A percentile compares a stretch with the other conserved stretches of the same genome.
Conservation (phyloP, 176 grass and related monocot genomes). For the Saccharum officinarum region DNA sequence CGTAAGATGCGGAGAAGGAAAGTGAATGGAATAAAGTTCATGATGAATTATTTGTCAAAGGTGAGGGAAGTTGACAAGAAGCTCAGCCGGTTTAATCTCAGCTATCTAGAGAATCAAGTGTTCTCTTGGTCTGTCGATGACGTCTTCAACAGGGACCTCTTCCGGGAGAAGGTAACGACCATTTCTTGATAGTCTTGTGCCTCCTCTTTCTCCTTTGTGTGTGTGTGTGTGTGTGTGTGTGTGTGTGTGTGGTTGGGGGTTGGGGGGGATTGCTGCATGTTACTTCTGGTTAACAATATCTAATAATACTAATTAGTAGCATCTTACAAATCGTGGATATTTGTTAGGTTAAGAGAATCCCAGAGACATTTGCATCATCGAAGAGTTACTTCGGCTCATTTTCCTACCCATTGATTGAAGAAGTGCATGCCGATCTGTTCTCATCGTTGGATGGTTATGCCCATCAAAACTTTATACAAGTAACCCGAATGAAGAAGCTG, state of each 20-base stretch:
- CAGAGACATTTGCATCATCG: not conserved
- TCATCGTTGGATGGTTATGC: slow-evolving; percentile 39
- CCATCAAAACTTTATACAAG: slow-evolving; percentile 23
- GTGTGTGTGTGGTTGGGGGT: too few species aligned
- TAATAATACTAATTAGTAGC: not conserved
- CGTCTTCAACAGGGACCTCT: slow-evolving; percentile 40
- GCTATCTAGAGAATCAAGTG: slow-evolving; percentile 16
- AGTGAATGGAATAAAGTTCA: not conserved
- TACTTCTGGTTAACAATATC: not conserved
- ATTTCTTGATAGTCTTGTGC: not conserved
- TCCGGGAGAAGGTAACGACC: slow-evolving; percentile 34
- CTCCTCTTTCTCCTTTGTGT: not conserved
- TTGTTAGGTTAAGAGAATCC: slow-evolving; percentile 20
- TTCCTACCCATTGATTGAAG: slow-evolving; percentile 40
- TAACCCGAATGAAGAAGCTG: slow-evolving; percentile 24
- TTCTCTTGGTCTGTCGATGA: slow-evolving; percentile 50
- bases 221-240: too few species aligned
- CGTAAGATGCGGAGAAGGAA: not conserved
- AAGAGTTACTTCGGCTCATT: not conserved
- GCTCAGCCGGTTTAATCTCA: not conserved
- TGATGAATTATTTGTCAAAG: not conserved
- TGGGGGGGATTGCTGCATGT: too few species aligned
- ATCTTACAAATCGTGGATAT: not conserved
- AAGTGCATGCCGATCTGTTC: slow-evolving; percentile 45
- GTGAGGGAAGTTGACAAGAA: not conserved